Conservation (phyloP, 164 flowering plant genomes). For the Tetrastigma voinierianum region DNA sequence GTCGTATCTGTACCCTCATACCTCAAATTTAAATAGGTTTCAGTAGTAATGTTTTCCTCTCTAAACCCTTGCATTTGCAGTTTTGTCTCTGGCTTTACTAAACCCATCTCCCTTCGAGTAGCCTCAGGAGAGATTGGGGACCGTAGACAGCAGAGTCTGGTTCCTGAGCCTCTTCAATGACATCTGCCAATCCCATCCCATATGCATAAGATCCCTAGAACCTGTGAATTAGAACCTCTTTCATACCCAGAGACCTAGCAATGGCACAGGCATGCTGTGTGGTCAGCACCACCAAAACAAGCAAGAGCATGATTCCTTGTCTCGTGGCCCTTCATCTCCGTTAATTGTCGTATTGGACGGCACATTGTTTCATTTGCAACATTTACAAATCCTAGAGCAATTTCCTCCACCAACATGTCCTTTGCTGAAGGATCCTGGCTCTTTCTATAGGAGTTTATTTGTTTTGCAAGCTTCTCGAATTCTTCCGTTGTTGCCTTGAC, state of each 20-base stretch:
- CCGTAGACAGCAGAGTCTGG: slow-evolving; percentile 86
- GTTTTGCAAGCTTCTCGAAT: slow-evolving; percentile 70
- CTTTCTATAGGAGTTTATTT: slow-evolving; percentile 71
- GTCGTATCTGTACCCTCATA: slow-evolving; percentile 98
- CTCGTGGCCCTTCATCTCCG: slow-evolving; percentile 99
- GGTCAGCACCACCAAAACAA: slow-evolving; percentile 99
- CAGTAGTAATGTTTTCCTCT: slow-evolving; percentile 58
- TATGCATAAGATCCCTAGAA: slow-evolving; percentile 96
- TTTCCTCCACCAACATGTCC: slow-evolving; percentile 90
- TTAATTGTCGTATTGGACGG: slow-evolving; percentile 92
- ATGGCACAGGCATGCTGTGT: slow-evolving; percentile 99
- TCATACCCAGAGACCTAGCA: slow-evolving; percentile 92
- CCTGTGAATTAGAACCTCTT: slow-evolving; percentile 84
- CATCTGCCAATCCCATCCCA: slow-evolving; percentile 99
- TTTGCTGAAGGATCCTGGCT: slow-evolving; percentile 67
- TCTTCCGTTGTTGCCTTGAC: slow-evolving; percentile 59
- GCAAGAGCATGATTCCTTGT: slow-evolving; percentile 94
- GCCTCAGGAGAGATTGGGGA: slow-evolving; percentile 56
- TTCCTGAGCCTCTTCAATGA: slow-evolving; percentile 91
- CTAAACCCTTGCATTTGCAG: slow-evolving; percentile 72
- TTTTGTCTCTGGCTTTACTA: slow-evolving; percentile 51
- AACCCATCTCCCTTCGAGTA: slow-evolving; percentile 51
- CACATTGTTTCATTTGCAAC: slow-evolving; percentile 99
- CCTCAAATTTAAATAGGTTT: slow-evolving; percentile 77
- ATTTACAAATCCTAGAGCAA: slow-evolving; percentile 89